Percentiles rank a stretch among this genome's conserved stretches.
Evolutionary conservation across 768 basidiomycete species (phyloP).

Genomic region (Hygrophoropsis aurantiaca): DNA sequence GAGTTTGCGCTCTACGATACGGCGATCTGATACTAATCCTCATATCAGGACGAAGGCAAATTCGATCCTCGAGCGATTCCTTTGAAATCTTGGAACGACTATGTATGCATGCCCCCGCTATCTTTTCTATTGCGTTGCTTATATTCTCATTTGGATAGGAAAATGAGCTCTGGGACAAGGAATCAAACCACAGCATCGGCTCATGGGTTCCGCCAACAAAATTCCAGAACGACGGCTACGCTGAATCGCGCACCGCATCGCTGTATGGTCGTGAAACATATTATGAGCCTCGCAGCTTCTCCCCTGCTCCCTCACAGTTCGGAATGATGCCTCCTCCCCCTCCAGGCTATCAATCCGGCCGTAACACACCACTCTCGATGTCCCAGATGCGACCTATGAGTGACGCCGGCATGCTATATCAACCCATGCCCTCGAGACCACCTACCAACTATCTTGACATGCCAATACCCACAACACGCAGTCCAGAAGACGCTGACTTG

Average conservation of each 20-base stretch:
- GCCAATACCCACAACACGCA: conserved; percentile 54
- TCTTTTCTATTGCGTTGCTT: background rate
- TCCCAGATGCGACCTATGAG: conserved; percentile 41
- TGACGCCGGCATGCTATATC: conserved; percentile 44
- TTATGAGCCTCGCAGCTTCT: conserved; percentile 73
- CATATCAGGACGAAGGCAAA: conserved; percentile 89
- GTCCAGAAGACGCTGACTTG: conserved; percentile 51
- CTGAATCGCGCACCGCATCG: conserved; percentile 76
- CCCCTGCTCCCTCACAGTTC: conserved; percentile 75
- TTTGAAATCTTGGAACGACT: conserved; percentile 95
- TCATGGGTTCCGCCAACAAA: conserved; percentile 86
- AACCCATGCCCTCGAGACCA: conserved; percentile 68
- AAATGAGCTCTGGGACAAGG: conserved; percentile 97
- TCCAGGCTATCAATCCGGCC: conserved; percentile 75
- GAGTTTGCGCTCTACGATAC: background rate
- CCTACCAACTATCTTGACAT: conserved; percentile 78
- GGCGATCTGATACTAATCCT: conserved; percentile 9
- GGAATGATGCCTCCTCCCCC: conserved; percentile 55
- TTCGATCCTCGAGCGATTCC: conserved; percentile 94
- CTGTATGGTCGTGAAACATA: conserved; percentile 90
- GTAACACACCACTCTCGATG: conserved; percentile 86
- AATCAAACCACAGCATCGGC: conserved; percentile 92
- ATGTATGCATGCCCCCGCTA: conserved; percentile 50
- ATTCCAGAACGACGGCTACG: conserved; percentile 68
- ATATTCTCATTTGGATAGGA: conserved; percentile 46